phyloP scores from a whole-genome alignment of 2,329 filamentous ascomycete genomes.

The Colletotrichum higginsianum region DNA sequence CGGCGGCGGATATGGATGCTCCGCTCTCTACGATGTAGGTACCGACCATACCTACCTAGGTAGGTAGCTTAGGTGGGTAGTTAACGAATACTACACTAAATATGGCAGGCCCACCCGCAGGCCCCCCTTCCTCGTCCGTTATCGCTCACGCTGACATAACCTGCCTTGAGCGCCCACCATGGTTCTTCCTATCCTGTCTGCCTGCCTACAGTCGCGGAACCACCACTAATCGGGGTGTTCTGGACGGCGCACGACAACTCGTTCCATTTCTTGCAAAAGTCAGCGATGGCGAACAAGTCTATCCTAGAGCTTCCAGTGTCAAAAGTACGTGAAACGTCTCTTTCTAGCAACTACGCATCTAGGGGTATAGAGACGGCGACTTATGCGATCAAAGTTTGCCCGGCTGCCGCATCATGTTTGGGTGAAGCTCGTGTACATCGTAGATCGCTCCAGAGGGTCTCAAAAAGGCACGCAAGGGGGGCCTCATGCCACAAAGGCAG shows the following conservation, averaged over 20 bases:
- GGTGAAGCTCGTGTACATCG: background rate
- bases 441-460: background rate
- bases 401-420: background rate
- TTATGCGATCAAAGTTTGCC: background rate
- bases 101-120: background rate
- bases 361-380: background rate
- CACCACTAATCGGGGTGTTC: background rate
- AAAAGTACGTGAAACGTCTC: background rate
- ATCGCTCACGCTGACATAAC: background rate
- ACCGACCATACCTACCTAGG: too few relatives aligned
- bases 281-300: too few relatives aligned
- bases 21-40: background rate
- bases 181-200: background rate
- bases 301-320: too few relatives aligned
- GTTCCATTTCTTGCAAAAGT: too few relatives aligned
- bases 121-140: background rate
- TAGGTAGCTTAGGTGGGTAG: background rate
- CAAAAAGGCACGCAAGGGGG: constrained; percentile 5
- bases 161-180: background rate
- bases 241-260: too few relatives aligned
- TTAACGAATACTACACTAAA: background rate
- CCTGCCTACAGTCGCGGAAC: background rate
- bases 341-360: background rate
- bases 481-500: background rate
- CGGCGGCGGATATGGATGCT: background rate